Evolutionary conservation across 805 yeast species (phyloP).

Genomic region (Pachysolen tannophilus): DNA sequence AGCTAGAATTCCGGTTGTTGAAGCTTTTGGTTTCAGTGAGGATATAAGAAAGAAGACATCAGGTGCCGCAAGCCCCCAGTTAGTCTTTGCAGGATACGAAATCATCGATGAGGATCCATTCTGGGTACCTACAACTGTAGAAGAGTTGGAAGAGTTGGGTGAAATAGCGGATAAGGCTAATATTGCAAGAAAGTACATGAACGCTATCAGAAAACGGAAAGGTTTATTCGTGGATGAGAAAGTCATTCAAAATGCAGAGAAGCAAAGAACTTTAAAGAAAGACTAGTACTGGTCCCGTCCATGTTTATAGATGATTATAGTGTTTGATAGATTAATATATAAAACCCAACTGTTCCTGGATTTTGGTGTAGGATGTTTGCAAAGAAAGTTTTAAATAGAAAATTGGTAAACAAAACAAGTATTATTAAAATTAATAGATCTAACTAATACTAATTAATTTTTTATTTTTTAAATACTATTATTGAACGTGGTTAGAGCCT

Average conservation of each 20-base stretch:
- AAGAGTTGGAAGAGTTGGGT: slow-evolving; percentile 89
- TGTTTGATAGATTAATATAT: too few relatives aligned
- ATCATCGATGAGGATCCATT: slow-evolving; percentile 88
- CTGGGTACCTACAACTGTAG: slow-evolving; percentile 98
- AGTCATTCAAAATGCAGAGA: slow-evolving; percentile 86
- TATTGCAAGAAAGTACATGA: slow-evolving; percentile 82
- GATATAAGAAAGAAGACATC: slow-evolving; percentile 89
- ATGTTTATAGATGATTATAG: too few relatives aligned
- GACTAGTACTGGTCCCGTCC: too few relatives aligned
- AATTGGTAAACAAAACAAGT: too few relatives aligned
- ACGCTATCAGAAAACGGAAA: slow-evolving; percentile 71
- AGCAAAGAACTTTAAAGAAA: slow-evolving; percentile 81
- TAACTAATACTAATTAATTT: too few relatives aligned
- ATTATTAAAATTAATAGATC: too few relatives aligned
- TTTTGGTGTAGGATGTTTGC: too few relatives aligned
- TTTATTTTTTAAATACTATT: too few relatives aligned
- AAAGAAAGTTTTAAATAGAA: too few relatives aligned
- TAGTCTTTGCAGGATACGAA: slow-evolving; percentile 85
- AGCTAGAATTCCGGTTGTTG: slow-evolving; percentile 86
- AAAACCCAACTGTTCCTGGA: too few relatives aligned
- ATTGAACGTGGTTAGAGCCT: too few relatives aligned
- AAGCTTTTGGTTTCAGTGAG: slow-evolving; percentile 94
- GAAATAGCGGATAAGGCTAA: slow-evolving; percentile 90
- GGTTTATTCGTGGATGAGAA: slow-evolving; percentile 88
- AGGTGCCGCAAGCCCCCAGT: slow-evolving; percentile 96